Base-by-base conservation (phyloP, 2,329 filamentous ascomycete species). In the Ophiosphaerella narmari region DNA sequence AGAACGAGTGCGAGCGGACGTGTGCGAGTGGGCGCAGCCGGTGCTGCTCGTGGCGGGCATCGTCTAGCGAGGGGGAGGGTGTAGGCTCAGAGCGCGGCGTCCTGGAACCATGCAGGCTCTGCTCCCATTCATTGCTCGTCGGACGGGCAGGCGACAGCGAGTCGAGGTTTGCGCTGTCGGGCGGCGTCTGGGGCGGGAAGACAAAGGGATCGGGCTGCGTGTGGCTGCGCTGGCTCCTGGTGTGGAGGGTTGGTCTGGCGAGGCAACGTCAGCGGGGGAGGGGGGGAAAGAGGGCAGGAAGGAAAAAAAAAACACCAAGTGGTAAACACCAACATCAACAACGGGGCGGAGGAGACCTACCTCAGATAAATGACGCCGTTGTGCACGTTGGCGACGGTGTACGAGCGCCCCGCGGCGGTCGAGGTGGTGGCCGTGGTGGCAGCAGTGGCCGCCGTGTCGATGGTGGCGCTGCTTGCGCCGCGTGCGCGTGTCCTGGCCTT, bases 1-100 rank as follows among this genome's bases (percentile, higher is more conserved):
- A 91, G 66, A 91, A 89, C 0, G 91, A 95, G 62, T 87, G 78
- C 16, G 89, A 85, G 58, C 88, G 85, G 26, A 57, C 52, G 60
- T 74, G 71, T 11, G 62, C 53, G 32, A 54, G 51, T 13, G 65
- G 55, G 21, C 64, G 60, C 43, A 38, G 57, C 53, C 52, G 53
- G 33, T 36, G 55, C 46, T 39, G 59, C 50, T 6, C 55, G 59
- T 33, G 54, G 52, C 43, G 14, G 42, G 49, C 60, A 59, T 66
- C 16, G 47, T 59, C 57, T 39, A 53, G 57, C 16, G 64, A 58
- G 33, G 54, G 60, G 34, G 48, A 55, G 39, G 60, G 56, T n/a
- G 63, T 59, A 38, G 53, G 55, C 52, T 70, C 63, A 50, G 59
- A 57, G 52, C 59, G 60, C 34, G 68, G 67, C 39, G 69, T 67